phyloP scores from a whole-genome alignment of 495 filamentous ascomycete species.

The Daldinia childiae region DNA sequence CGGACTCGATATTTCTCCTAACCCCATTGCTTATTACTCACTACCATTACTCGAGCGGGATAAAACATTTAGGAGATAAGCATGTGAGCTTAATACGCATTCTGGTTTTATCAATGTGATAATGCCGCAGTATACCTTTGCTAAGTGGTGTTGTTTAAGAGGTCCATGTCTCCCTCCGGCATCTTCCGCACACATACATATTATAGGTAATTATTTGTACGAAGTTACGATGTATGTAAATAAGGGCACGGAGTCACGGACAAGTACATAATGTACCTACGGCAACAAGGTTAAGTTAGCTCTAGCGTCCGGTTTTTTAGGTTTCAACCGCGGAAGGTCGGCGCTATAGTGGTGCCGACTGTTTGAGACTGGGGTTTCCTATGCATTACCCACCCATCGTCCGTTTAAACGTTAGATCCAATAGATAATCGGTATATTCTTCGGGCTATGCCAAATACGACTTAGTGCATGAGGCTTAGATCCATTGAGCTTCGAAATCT shows the following conservation, averaged over 20 bases:
- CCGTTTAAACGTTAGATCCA: not conserved
- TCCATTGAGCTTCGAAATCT: constrained; percentile 17
- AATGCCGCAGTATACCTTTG: not conserved
- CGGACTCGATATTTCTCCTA: too few species aligned
- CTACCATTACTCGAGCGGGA: not conserved
- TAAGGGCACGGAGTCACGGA: not conserved
- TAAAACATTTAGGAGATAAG: not conserved
- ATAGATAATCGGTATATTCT: constrained; percentile 13
- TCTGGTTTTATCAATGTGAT: not conserved
- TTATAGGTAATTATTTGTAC: too few species aligned
- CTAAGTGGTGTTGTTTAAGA: not conserved
- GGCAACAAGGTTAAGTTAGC: too few species aligned
- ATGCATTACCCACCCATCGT: not conserved
- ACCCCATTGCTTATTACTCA: too few species aligned
- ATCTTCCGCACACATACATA: not conserved
- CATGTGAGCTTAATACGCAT: not conserved
- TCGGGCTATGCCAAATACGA: constrained; percentile 1
- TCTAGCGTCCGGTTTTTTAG: too few species aligned
- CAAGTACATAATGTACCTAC: too few species aligned
- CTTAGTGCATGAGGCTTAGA: constrained; percentile 35
- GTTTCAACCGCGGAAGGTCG: constrained; percentile 25
- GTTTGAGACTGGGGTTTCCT: not conserved
- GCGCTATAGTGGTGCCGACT: constrained; percentile 15
- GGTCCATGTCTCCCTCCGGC: not conserved
- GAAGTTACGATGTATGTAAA: too few species aligned